A percentile compares a stretch with the other conserved stretches of the same genome.
phyloP scores from a whole-genome alignment of 345 rosid genomes.

The Fremontodendron californicum region DNA sequence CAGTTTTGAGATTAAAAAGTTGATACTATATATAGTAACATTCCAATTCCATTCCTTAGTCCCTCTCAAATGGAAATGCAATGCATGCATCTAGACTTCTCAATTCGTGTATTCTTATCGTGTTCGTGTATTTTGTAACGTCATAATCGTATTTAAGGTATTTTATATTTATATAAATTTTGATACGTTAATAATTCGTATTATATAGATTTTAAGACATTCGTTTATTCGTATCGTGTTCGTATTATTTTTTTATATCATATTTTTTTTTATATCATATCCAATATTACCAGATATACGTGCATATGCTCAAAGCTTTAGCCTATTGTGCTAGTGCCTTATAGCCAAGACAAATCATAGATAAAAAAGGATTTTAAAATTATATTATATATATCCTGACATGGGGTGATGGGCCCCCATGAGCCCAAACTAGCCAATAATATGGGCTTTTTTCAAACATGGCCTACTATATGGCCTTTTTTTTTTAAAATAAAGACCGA shows the following conservation, averaged over 20 bases:
- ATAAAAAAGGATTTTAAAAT: neutral
- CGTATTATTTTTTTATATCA: too few relatives aligned
- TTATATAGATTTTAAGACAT: too few relatives aligned
- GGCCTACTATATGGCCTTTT: constrained; percentile 15
- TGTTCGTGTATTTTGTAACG: too few relatives aligned
- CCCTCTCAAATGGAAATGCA: constrained; percentile 30
- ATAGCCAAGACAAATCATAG: neutral
- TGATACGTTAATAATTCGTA: too few relatives aligned
- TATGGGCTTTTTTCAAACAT: constrained; percentile 20
- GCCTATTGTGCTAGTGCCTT: neutral
- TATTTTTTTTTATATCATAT: too few relatives aligned
- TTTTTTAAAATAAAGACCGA: too few relatives aligned
- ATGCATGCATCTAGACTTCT: too few relatives aligned
- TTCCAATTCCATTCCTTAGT: constrained; percentile 1
- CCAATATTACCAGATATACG: too few relatives aligned
- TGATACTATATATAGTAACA: constrained; percentile 26
- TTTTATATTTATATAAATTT: too few relatives aligned
- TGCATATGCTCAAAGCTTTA: neutral
- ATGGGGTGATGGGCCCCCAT: constrained; percentile 19
- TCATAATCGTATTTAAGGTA: too few relatives aligned
- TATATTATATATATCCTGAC: neutral
- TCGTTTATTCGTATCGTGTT: too few relatives aligned
- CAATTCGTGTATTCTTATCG: too few relatives aligned
- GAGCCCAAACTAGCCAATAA: constrained; percentile 26
- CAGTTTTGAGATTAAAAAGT: constrained; percentile 9